Evolutionary conservation across 352 stramenopile species (phyloP).

Genomic region (Phytopythium oedochilum): DNA sequence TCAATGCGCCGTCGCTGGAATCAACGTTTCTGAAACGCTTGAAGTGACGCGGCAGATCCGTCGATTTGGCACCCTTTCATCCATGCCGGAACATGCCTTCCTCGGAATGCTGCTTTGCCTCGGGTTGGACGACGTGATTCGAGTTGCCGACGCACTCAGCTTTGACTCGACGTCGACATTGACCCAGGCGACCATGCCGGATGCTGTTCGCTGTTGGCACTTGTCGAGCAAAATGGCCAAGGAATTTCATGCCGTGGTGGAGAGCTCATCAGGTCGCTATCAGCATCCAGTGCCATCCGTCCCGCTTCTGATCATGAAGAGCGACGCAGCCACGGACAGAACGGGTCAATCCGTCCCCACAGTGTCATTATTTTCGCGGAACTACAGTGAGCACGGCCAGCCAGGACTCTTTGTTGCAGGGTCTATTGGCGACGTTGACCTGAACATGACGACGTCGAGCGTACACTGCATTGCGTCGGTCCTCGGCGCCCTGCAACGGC

Average conservation of each 20-base stretch:
- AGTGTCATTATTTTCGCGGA: slow-evolving; percentile 36
- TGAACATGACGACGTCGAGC: slow-evolving; percentile 38
- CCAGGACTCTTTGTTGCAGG: slow-evolving; percentile 25
- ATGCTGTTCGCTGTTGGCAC: slow-evolving; percentile 50
- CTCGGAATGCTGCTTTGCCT: slow-evolving; percentile 49
- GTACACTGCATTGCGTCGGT: slow-evolving; percentile 37
- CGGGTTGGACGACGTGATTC: slow-evolving; percentile 26
- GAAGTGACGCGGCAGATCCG: slow-evolving; percentile 5
- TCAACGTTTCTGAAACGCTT: slow-evolving; percentile 29
- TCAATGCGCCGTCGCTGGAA: slow-evolving; percentile 28
- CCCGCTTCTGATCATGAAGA: slow-evolving; percentile 23
- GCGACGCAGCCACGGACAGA: slow-evolving; percentile 10
- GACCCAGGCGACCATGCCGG: slow-evolving; percentile 7
- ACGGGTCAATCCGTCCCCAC: slow-evolving; percentile 21
- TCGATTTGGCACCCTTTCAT: slow-evolving; percentile 35
- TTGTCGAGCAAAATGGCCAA: slow-evolving; percentile 42
- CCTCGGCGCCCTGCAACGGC: not conserved
- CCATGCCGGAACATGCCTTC: slow-evolving; percentile 32
- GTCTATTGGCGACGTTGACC: slow-evolving; percentile 41
- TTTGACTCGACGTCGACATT: not conserved
- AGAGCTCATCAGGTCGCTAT: slow-evolving; percentile 2
- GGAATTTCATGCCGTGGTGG: slow-evolving; percentile 19
- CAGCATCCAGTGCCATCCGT: slow-evolving; percentile 5
- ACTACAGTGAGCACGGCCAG: slow-evolving; percentile 35
- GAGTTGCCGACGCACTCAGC: slow-evolving; percentile 17